These are phyloP conservation scores for Cytospora leucostoma DNA, from an alignment of 2,329 filamentous ascomycete genomes.

Conservation along the genomic window DNA sequence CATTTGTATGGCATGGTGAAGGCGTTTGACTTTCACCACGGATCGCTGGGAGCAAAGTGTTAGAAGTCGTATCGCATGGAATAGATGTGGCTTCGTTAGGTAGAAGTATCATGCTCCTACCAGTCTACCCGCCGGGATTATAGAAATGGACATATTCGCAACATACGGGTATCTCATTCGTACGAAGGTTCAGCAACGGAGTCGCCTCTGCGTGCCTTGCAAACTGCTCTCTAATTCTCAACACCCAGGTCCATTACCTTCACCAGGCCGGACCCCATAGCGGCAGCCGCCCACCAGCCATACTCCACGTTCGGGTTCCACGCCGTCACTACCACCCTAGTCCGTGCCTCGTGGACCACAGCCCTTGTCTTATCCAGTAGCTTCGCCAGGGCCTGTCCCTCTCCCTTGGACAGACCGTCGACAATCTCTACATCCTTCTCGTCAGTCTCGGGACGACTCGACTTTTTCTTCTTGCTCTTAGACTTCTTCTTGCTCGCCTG, in stretches of 20 bases:
- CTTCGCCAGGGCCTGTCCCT: constrained; percentile 30
- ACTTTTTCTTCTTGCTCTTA: constrained; percentile 40
- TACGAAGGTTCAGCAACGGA: neutral
- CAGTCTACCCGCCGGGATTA: neutral
- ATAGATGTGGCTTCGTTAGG: constrained; percentile 6
- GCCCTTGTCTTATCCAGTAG: constrained; percentile 34
- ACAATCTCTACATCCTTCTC: constrained; percentile 31
- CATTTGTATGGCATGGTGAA: constrained; percentile 80
- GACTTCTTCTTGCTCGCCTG: constrained; percentile 38
- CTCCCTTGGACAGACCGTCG: constrained; percentile 30
- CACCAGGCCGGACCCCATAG: constrained; percentile 67
- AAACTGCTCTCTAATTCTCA: constrained; percentile 34
- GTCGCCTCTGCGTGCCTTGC: neutral
- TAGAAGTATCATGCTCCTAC: neutral
- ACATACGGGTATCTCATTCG: constrained; percentile 13
- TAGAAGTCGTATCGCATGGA: constrained; percentile 23
- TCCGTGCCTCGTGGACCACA: constrained; percentile 62
- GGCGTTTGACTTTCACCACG: constrained; percentile 86
- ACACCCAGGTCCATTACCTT: constrained; percentile 66
- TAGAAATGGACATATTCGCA: neutral
- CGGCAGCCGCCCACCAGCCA: constrained; percentile 67
- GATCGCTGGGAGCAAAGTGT: constrained; percentile 55
- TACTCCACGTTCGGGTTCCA: constrained; percentile 71
- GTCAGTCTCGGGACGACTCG: constrained; percentile 31
- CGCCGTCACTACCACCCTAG: constrained; percentile 60